Conservation (phyloP, 257 asterid genomes). For the Orobanche coerulescens region DNA sequence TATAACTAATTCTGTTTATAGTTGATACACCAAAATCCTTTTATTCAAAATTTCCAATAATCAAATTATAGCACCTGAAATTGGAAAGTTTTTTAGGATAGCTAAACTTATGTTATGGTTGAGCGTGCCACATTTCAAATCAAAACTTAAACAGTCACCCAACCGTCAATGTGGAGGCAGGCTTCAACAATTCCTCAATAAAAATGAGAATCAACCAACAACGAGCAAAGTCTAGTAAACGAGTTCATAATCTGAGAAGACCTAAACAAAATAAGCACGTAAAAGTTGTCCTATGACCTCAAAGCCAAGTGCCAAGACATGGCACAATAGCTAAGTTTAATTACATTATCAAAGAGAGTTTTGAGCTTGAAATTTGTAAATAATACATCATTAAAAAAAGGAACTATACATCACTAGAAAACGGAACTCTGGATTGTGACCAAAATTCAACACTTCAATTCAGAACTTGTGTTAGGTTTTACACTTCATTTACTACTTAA, state of each 20-base stretch:
- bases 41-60: no score
- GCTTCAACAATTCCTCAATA: background rate
- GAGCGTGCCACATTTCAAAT: no score
- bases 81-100: no score
- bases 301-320: no score
- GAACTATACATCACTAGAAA: no score
- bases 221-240: background rate
- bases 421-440: background rate
- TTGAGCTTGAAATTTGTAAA: background rate
- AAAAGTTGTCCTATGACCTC: background rate
- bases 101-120: no score
- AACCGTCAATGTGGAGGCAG: no score
- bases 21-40: no score
- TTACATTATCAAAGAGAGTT: background rate
- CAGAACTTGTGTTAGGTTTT: background rate
- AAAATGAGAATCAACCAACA: background rate
- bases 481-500: constrained; percentile 3
- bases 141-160: no score
- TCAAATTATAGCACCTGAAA: no score
- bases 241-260: background rate
- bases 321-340: no score
- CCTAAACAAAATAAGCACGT: background rate
- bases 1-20: no score
- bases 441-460: constrained; percentile 17
- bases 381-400: background rate